Evolutionary conservation across 106 monocot genomes (phyloP), one percentile per base, ranked within the genome.

Genomic region (Dioscorea alata): DNA sequence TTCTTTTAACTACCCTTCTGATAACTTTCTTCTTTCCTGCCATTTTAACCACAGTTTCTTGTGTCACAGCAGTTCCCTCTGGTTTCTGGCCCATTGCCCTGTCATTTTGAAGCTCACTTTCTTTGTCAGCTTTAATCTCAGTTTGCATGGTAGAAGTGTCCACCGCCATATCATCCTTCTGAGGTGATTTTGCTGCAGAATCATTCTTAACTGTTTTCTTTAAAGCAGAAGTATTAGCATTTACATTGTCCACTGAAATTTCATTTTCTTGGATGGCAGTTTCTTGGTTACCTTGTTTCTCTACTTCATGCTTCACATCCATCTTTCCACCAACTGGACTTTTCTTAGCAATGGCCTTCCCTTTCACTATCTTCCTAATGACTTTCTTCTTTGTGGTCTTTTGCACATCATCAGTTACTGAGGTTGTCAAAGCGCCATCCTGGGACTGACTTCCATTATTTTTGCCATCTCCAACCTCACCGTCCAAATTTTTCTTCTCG

Each of bases 1-100:
- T 97, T 74, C 76, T 82, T 72, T 81, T 97, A 21, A 93, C 71
- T 20, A 99, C 70, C 62, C 79, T 93, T 82, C 77, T 85, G 48
- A 99, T 83, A n/a, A 99, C 72, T 80, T 85, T 93, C 74, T 90
- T 99, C 78, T 83, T 99, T 42, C 73, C 87, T 73, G 63, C 22
- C 50, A 60, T 64, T 70, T 82, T 83, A 12, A 54, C 71, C 18
- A 21, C 82, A 31, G 74, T 67, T 73, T 69, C 75, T n/a, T 80
- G 74, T 24, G 9, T 14, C 28, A 7, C 48, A 71, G 67, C 20
- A 50, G 53, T 31, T 49, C 56, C 82, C 32, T 61, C 78, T 4
- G 61, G 19, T 54, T 67, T 73, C 23, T 63, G 63, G 18, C 33
- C 50, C 20, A 54, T 22, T 17, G n/a, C 25, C 32, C 67, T 32